These are phyloP conservation scores for Cladosporium cucumerinum DNA, from an alignment of 2,329 filamentous ascomycete species.

Conservation along the genomic window DNA sequence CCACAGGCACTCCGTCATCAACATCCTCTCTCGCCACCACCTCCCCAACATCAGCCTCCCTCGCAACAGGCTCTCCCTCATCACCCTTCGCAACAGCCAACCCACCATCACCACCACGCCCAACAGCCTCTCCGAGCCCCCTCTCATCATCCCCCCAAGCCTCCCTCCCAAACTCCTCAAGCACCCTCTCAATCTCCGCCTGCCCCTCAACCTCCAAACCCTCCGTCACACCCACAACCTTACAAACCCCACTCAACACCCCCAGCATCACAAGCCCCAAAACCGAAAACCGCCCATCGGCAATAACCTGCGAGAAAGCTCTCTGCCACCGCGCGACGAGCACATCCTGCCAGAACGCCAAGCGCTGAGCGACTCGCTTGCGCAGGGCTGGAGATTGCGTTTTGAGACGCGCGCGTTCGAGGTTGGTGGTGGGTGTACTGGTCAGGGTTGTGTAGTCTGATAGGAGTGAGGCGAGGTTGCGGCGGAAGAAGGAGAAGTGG, in stretches of 20 bases:
- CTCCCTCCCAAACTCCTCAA: conserved; percentile 44
- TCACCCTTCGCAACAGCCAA: conserved; percentile 16
- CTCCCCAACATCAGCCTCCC: conserved; percentile 32
- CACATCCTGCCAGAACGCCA: conserved; percentile 41
- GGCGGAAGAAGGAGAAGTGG: conserved; percentile 67
- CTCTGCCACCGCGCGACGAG: conserved; percentile 32
- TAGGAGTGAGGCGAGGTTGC: conserved; percentile 58
- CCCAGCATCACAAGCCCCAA: conserved; percentile 46
- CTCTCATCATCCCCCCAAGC: conserved; percentile 34
- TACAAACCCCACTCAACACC: conserved; percentile 40
- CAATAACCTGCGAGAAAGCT: conserved; percentile 45
- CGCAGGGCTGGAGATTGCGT: conserved; percentile 16
- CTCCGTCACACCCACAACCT: conserved; percentile 40
- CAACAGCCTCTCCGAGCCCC: conserved; percentile 19
- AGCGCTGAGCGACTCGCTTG: conserved; percentile 28
- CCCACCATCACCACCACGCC: background rate
- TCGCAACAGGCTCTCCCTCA: conserved; percentile 17
- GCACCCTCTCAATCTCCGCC: conserved; percentile 41
- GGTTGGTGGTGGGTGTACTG: conserved; percentile 27
- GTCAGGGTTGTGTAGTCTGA: conserved; percentile 27
- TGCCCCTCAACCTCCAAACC: conserved; percentile 42
- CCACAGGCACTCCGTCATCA: background rate
- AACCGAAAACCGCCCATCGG: conserved; percentile 45
- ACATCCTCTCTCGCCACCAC: conserved; percentile 32
- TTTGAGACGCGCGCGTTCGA: conserved; percentile 26